Percentiles rank a stretch among this genome's conserved stretches.
Evolutionary conservation across 164 flowering plant genomes (phyloP).

Genomic region (Liquidambar formosana): DNA sequence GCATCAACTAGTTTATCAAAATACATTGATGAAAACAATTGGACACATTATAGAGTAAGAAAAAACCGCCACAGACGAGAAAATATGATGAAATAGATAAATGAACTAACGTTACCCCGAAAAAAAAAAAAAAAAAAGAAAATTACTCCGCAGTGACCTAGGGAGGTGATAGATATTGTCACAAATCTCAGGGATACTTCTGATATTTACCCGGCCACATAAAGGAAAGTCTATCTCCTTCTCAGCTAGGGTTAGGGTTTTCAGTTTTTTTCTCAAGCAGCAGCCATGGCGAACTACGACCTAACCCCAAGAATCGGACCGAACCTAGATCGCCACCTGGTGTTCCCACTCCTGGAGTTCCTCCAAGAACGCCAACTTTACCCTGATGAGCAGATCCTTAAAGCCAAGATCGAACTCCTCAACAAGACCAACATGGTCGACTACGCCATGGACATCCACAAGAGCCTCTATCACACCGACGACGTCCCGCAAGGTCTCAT

Average conservation of each 20-base stretch:
- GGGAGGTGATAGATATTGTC: too few relatives aligned
- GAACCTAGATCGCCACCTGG: slow-evolving; percentile 79
- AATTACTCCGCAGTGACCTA: too few relatives aligned
- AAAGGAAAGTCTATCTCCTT: background rate
- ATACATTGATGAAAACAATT: too few relatives aligned
- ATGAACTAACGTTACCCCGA: too few relatives aligned
- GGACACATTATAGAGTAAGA: too few relatives aligned
- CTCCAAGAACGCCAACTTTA: slow-evolving; percentile 71
- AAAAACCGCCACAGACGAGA: too few relatives aligned
- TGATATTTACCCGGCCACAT: too few relatives aligned
- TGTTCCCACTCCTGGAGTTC: slow-evolving; percentile 85
- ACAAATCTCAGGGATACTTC: too few relatives aligned
- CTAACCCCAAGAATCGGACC: slow-evolving; percentile 74
- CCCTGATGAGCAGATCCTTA: slow-evolving; percentile 72
- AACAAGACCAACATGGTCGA: slow-evolving; percentile 98
- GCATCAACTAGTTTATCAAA: too few relatives aligned
- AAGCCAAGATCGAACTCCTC: slow-evolving; percentile 83
- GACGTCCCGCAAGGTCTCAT: slow-evolving; percentile 87
- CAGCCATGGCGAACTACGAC: slow-evolving; percentile 70
- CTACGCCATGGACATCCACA: slow-evolving; percentile 97
- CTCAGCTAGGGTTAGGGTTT: slow-evolving; percentile 5
- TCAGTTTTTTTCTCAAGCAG: background rate
- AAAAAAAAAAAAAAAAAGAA: too few relatives aligned
- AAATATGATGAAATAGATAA: too few relatives aligned
- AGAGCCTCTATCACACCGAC: slow-evolving; percentile 82